These are phyloP conservation scores for Rhinocladiella similis DNA, from an alignment of 2,329 filamentous ascomycete genomes.

Conservation along the genomic window DNA sequence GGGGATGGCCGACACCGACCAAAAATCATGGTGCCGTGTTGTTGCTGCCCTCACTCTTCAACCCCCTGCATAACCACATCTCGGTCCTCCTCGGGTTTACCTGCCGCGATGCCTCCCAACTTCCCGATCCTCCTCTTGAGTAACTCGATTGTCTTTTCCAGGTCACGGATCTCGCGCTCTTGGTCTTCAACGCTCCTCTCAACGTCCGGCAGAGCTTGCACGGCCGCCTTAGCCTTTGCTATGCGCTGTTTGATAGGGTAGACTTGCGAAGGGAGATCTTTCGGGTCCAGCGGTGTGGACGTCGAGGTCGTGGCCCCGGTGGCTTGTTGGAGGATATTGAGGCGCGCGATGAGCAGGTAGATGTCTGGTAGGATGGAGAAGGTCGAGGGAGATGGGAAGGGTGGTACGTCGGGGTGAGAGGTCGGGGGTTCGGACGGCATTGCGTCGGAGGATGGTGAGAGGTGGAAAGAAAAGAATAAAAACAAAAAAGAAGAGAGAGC, in stretches of 20 bases:
- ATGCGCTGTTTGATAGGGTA: constrained; percentile 81
- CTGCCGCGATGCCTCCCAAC: constrained; percentile 36
- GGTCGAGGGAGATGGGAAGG: constrained; percentile 73
- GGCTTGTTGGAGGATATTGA: constrained; percentile 51
- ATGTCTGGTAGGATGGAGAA: constrained; percentile 86
- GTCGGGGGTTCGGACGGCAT: too few relatives aligned
- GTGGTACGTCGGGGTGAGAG: constrained; percentile 27
- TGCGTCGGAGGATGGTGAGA: too few relatives aligned
- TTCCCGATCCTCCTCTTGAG: constrained; percentile 42
- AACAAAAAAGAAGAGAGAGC: too few relatives aligned
- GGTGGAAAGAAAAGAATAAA: too few relatives aligned
- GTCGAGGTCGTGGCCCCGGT: constrained; percentile 12
- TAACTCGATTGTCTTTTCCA: constrained; percentile 41
- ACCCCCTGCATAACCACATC: neutral
- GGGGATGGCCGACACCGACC: too few relatives aligned
- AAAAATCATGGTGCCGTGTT: too few relatives aligned
- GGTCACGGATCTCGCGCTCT: constrained; percentile 43
- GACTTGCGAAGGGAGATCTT: constrained; percentile 77
- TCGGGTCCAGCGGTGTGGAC: constrained; percentile 55
- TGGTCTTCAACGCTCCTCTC: constrained; percentile 46
- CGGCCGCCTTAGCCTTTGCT: constrained; percentile 66
- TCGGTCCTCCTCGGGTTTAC: neutral
- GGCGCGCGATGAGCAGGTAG: constrained; percentile 72
- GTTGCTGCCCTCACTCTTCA: neutral
- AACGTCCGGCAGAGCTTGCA: constrained; percentile 46